Conservation (phyloP, 2,329 filamentous ascomycete species). For the Colletotrichum trifolii region DNA sequence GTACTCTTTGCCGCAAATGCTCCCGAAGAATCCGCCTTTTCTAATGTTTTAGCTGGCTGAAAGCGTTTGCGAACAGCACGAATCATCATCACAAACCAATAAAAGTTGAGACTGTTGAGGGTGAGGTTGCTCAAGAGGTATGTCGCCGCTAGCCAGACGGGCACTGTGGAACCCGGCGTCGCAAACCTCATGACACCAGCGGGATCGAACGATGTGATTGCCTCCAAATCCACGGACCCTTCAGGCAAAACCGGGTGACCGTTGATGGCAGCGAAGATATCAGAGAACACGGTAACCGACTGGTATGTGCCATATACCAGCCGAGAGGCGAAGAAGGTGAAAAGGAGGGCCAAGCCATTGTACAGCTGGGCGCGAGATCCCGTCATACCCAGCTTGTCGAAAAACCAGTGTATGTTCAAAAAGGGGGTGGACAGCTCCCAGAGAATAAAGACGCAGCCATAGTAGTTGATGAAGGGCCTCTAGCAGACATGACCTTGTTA, state of each 20-base stretch:
- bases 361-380: constrained; percentile 79
- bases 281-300: constrained; percentile 75
- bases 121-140: constrained; percentile 78
- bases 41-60: constrained; percentile 38
- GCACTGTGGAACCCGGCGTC: constrained; percentile 63
- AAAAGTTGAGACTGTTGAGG: constrained; percentile 82
- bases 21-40: constrained; percentile 30
- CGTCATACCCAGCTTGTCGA: constrained; percentile 86
- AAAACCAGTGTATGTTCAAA: constrained; percentile 92
- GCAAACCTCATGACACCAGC: constrained; percentile 63
- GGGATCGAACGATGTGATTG: constrained; percentile 42
- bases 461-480: constrained; percentile 88
- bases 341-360: constrained; percentile 79
- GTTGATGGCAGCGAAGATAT: constrained; percentile 72
- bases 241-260: constrained; percentile 35
- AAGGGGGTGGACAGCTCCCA: constrained; percentile 90
- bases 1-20: constrained; percentile 45
- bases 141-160: constrained; percentile 74
- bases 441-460: constrained; percentile 82
- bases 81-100: constrained; percentile 92
- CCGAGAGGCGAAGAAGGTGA: constrained; percentile 81
- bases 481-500: constrained; percentile 48
- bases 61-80: constrained; percentile 82
- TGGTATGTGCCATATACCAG: constrained; percentile 82
- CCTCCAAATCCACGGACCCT: constrained; percentile 40